phyloP scores from a whole-genome alignment of 192 early-diverging fungal genomes.

The Rhizophagus sp. region DNA sequence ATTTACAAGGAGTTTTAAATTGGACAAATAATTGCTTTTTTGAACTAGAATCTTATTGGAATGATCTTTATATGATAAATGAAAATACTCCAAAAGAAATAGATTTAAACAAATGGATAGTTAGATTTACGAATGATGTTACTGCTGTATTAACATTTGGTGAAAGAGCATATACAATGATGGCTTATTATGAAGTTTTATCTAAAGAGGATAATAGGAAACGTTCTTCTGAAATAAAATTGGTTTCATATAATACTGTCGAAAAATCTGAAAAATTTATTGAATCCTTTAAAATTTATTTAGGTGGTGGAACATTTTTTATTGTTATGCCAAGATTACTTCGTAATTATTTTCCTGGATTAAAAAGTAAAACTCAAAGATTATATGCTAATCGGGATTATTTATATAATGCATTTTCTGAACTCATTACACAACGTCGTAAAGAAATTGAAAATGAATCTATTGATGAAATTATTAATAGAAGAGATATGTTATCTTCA shows the following conservation, averaged over 20 bases:
- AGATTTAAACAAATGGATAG: too few relatives aligned
- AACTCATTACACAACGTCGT: slow-evolving; percentile 8
- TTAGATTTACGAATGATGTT: not conserved
- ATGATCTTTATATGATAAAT: too few relatives aligned
- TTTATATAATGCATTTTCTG: not conserved
- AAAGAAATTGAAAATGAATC: slow-evolving; percentile 14
- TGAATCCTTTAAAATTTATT: too few relatives aligned
- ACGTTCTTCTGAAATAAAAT: too few relatives aligned
- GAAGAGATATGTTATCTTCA: too few relatives aligned
- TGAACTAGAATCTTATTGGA: too few relatives aligned
- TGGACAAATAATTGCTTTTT: not conserved
- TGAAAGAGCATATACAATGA: not conserved
- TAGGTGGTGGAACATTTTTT: too few relatives aligned
- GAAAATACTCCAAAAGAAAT: too few relatives aligned
- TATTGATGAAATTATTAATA: not conserved
- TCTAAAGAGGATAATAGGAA: not conserved
- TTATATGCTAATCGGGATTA: not conserved
- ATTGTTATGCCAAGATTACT: too few relatives aligned
- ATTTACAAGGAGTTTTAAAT: not conserved
- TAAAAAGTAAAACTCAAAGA: not conserved
- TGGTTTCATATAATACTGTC: too few relatives aligned
- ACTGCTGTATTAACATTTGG: not conserved
- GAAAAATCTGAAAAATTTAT: too few relatives aligned
- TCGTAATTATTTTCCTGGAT: too few relatives aligned
- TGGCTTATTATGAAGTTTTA: not conserved